phyloP scores from a whole-genome alignment of 2,329 filamentous ascomycete species.

The Pyricularia sp. region DNA sequence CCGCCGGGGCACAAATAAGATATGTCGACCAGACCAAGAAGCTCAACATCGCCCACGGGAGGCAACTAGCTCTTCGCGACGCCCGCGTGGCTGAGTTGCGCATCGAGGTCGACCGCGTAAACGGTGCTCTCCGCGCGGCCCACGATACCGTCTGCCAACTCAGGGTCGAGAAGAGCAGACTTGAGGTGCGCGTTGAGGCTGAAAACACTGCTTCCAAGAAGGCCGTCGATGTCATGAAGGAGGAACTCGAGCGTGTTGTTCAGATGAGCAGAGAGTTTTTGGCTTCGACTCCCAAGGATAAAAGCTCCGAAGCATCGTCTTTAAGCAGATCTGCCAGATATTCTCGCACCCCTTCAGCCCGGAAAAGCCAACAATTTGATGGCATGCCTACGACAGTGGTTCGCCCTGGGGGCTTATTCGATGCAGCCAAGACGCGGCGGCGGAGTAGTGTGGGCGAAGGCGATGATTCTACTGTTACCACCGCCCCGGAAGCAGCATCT shows the following conservation, averaged over 20 bases:
- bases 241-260: slow-evolving; percentile 38
- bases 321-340: slow-evolving; percentile 2
- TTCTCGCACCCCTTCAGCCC: background rate
- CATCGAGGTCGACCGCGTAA: slow-evolving; percentile 37
- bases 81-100: slow-evolving; percentile 38
- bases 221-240: slow-evolving; percentile 40
- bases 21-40: slow-evolving; percentile 5
- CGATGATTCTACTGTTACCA: background rate
- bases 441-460: slow-evolving; percentile 9
- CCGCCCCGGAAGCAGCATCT: background rate
- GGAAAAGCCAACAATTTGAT: slow-evolving; percentile 5
- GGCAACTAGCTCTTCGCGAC: slow-evolving; percentile 40
- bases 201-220: slow-evolving; percentile 30
- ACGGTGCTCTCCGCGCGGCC: slow-evolving; percentile 33
- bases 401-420: slow-evolving; percentile 10
- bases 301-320: background rate
- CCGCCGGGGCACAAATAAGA: background rate
- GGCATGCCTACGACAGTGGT: slow-evolving; percentile 10
- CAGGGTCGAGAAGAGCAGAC: slow-evolving; percentile 32
- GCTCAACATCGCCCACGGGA: slow-evolving; percentile 32
- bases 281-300: slow-evolving; percentile 7
- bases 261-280: slow-evolving; percentile 36
- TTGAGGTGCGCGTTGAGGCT: slow-evolving; percentile 25
- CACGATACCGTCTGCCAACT: slow-evolving; percentile 35
- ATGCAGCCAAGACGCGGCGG: slow-evolving; percentile 7